Conservation (phyloP, 1,284 basidiomycete genomes). For the Boletus semigastroideus region DNA sequence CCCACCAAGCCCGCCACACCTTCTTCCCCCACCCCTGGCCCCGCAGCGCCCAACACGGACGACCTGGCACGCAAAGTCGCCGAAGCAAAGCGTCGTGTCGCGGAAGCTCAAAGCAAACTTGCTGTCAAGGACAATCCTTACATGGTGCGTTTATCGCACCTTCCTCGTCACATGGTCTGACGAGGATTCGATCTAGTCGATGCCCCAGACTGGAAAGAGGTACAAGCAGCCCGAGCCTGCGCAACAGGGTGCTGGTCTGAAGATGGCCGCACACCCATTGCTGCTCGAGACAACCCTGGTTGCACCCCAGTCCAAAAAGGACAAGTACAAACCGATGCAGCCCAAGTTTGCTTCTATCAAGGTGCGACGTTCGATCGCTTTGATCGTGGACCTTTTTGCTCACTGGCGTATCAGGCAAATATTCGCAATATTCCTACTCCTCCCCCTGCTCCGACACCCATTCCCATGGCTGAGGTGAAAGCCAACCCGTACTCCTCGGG, state of each 20-base stretch:
- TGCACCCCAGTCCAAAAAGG: conserved; percentile 75
- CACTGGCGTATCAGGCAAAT: conserved; percentile 56
- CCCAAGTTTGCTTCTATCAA: conserved; percentile 95
- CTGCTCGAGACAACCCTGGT: conserved; percentile 66
- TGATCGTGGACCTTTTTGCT: background rate
- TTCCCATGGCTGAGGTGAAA: conserved; percentile 42
- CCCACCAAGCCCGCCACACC: conserved; percentile 38
- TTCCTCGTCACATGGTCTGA: conserved; percentile 5
- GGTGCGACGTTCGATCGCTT: conserved; percentile 35
- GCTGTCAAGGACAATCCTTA: conserved; percentile 80
- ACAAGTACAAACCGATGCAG: conserved; percentile 94
- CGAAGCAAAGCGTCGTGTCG: conserved; percentile 77
- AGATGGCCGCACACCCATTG: conserved; percentile 88
- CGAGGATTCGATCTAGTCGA: conserved; percentile 39
- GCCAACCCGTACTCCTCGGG: conserved; percentile 75
- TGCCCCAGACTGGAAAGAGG: conserved; percentile 55
- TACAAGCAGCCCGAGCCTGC: conserved; percentile 55
- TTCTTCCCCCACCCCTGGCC: conserved; percentile 32
- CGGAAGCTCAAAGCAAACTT: conserved; percentile 73
- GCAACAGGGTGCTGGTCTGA: conserved; percentile 79
- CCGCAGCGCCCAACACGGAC: conserved; percentile 51
- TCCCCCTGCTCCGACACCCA: conserved; percentile 52
- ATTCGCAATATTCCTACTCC: conserved; percentile 68
- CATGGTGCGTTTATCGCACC: conserved; percentile 52
- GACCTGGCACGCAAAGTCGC: conserved; percentile 70